phyloP scores from a whole-genome alignment of 2,329 filamentous ascomycete genomes.

The Leptographium wingfieldii region DNA sequence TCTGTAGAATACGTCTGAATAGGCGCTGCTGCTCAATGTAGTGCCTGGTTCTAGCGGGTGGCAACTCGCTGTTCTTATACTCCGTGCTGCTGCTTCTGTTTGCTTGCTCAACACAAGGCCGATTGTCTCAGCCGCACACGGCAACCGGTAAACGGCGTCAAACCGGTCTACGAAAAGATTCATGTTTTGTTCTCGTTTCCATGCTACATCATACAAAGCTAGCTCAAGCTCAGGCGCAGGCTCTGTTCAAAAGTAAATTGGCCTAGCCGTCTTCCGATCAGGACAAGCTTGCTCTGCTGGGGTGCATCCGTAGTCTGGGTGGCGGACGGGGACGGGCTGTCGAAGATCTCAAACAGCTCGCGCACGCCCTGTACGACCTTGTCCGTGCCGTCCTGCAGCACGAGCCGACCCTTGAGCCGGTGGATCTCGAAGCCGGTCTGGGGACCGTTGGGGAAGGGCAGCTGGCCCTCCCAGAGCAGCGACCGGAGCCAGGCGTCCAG shows the following conservation, averaged over 20 bases:
- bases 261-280: slow-evolving; percentile 47
- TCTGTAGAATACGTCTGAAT: too few species aligned
- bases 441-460: slow-evolving; percentile 29
- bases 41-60: too few species aligned
- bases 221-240: slow-evolving; percentile 10
- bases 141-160: too few species aligned
- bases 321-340: slow-evolving; percentile 8
- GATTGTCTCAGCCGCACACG: too few species aligned
- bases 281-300: slow-evolving; percentile 43
- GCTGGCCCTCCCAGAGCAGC: slow-evolving; percentile 66
- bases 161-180: too few species aligned
- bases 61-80: too few species aligned
- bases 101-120: too few species aligned
- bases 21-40: too few species aligned
- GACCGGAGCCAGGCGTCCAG: slow-evolving; percentile 75
- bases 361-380: slow-evolving; percentile 85
- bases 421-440: slow-evolving; percentile 61
- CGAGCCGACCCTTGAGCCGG: slow-evolving; percentile 69
- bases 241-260: slow-evolving; percentile 38
- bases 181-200: too few species aligned
- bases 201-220: background rate
- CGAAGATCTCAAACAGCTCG: slow-evolving; percentile 81
- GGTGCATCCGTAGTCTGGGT: slow-evolving; percentile 6
- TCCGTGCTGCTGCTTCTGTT: too few species aligned
- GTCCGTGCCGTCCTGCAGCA: slow-evolving; percentile 48